These are phyloP conservation scores for Diversispora epigaea DNA, from an alignment of 192 early-diverging fungal genomes.

Conservation along the genomic window DNA sequence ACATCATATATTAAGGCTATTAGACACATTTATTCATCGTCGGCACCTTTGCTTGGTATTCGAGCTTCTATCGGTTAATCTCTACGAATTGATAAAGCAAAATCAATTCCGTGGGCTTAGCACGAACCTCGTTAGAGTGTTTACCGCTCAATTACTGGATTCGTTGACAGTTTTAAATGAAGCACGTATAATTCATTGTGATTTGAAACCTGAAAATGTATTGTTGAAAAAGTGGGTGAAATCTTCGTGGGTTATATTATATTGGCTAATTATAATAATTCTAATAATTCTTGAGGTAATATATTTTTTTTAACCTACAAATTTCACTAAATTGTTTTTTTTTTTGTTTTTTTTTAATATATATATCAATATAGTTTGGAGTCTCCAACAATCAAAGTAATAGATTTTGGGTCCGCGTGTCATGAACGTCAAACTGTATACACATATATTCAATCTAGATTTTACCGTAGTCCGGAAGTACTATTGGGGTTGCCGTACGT, in stretches of 20 bases:
- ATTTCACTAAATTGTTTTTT: background rate
- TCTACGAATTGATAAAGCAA: conserved; percentile 98
- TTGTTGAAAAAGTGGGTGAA: conserved; percentile 77
- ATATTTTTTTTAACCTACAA: background rate
- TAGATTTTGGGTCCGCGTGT: conserved; percentile 98
- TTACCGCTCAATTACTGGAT: conserved; percentile 93
- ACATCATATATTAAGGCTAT: conserved; percentile 86
- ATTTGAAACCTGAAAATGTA: conserved; percentile 98
- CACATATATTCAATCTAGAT: conserved; percentile 98
- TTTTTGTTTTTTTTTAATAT: background rate
- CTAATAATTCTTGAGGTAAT: background rate
- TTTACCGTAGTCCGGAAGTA: conserved; percentile 96
- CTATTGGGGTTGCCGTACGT: conserved; percentile 80
- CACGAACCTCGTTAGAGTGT: conserved; percentile 89
- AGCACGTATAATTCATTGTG: conserved; percentile 94
- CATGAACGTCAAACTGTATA: conserved; percentile 93
- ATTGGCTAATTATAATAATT: too few relatives aligned
- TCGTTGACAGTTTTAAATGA: conserved; percentile 82
- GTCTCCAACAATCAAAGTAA: conserved; percentile 93
- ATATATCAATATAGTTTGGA: conserved; percentile 59
- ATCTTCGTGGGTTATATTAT: conserved; percentile 5
- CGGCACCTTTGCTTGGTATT: conserved; percentile 96
- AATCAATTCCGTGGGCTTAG: conserved; percentile 94
- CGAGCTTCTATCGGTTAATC: conserved; percentile 93
- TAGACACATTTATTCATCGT: conserved; percentile 90